Base-by-base conservation (phyloP, 2,329 filamentous ascomycete genomes). In the Cadophora gregata region DNA sequence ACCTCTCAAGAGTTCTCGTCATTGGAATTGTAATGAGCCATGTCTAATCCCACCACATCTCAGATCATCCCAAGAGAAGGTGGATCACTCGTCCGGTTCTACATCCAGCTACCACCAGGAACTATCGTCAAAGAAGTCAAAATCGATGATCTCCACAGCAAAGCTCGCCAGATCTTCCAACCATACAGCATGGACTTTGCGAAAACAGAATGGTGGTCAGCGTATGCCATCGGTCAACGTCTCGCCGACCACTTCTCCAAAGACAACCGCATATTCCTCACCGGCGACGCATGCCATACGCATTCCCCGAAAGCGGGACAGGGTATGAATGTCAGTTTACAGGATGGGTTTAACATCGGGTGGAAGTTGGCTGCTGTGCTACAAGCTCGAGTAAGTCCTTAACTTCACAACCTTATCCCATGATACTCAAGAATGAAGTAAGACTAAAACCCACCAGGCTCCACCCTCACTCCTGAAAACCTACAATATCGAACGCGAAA, bases 281-380 rank as follows among this genome's bases (percentile, higher is more conserved):
- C 83, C 0, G 85, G 85, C 0, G 85, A 87, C 73, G 84, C 85
- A 16, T 85, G 83, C 66, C 85, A 87, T 67, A 87, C 86, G 0
- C 87, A 89, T 36, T 86, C 84, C 8, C 87, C 87, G 1, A 89
- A 89, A 73, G 87, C 87, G 0, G 87, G 86, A 0, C 87, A 89
- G 73, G 87, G 84, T 3, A 84, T 85, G 81, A 86, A 86, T 67
- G 81, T 82, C 24, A 80, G 82, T 56, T 78, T 89, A 63, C 86
- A 89, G 74, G 87, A 89, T 69, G 82, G 87, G 2, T 85, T 87
- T 71, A 88, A 88, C 65, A 82, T 88, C 61, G 86, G 86, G 6
- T 88, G 85, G 85, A 88, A 88, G 71, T 78, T 88, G 7, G 84
- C 80, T 0, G 78, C 80, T 29, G 78, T 87, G 0, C 74, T 87